Evolutionary conservation across 2,329 filamentous ascomycete species (phyloP).

Genomic region (Beauveria sp.): DNA sequence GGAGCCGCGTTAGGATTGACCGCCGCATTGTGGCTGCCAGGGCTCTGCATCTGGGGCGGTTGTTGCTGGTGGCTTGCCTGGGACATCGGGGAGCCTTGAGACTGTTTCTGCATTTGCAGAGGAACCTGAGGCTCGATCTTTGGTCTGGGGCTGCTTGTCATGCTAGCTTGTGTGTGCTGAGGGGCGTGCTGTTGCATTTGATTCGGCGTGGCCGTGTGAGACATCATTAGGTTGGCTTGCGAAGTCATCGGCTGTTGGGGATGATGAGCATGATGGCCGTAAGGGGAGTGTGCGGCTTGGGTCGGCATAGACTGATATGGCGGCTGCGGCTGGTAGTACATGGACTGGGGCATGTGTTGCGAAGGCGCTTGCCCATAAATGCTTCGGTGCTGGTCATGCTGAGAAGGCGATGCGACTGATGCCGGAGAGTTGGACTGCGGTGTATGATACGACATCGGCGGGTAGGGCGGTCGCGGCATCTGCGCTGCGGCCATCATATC

Average conservation of each 20-base stretch:
- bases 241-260: slow-evolving; percentile 52
- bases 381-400: slow-evolving; percentile 81
- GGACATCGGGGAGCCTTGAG: slow-evolving; percentile 19
- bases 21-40: slow-evolving; percentile 34
- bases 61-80: slow-evolving; percentile 30
- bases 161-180: slow-evolving; percentile 46
- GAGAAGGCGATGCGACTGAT: slow-evolving; percentile 81
- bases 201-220: slow-evolving; percentile 46
- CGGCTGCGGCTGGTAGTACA: slow-evolving; percentile 63
- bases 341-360: slow-evolving; percentile 70
- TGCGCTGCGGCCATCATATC: slow-evolving; percentile 60
- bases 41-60: slow-evolving; percentile 32
- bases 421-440: slow-evolving; percentile 92
- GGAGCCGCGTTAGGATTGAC: slow-evolving; percentile 87
- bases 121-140: slow-evolving; percentile 58
- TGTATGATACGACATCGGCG: slow-evolving; percentile 85
- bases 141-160: slow-evolving; percentile 54
- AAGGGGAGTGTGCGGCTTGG: slow-evolving; percentile 53
- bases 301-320: slow-evolving; percentile 60
- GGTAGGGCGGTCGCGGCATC: slow-evolving; percentile 73
- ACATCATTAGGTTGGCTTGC: slow-evolving; percentile 61
- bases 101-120: slow-evolving; percentile 50
- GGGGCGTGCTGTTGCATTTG: slow-evolving; percentile 52
- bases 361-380: slow-evolving; percentile 75
- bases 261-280: slow-evolving; percentile 49